phyloP scores from a whole-genome alignment of 73 alveolate genomes.

The Blepharisma stoltei region DNA sequence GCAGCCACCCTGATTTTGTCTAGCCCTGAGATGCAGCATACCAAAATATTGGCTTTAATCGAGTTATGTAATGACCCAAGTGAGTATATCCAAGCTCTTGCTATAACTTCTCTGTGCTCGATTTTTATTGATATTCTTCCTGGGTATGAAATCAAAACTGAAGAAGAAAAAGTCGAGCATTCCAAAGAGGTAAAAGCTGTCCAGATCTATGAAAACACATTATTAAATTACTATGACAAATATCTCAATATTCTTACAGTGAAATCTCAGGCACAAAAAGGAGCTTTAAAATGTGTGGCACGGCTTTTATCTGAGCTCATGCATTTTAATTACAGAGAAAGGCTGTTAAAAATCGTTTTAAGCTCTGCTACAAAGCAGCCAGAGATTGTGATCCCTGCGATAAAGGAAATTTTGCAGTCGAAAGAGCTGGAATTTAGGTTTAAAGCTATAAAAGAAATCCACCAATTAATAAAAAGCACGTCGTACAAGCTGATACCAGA shows the following conservation, averaged over 20 bases:
- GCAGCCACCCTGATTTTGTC: background rate
- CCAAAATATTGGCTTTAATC: background rate
- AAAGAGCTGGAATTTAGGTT: constrained; percentile 23
- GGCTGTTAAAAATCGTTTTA: background rate
- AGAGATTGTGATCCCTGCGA: background rate
- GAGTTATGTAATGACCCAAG: background rate
- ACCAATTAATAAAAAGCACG: background rate
- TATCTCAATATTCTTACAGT: background rate
- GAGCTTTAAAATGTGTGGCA: background rate
- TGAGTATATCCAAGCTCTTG: background rate
- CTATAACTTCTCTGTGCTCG: constrained; percentile 10
- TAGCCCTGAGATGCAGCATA: constrained; percentile 11
- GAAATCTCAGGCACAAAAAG: background rate
- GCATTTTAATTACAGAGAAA: constrained; percentile 20
- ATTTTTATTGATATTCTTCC: constrained; percentile 23
- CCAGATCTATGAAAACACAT: background rate
- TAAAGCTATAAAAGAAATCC: background rate
- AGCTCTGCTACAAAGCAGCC: background rate
- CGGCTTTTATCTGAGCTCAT: constrained; percentile 11
- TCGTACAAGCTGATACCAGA: background rate
- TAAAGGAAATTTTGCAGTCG: background rate
- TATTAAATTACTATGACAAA: background rate
- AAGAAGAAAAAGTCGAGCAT: background rate
- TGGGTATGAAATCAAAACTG: constrained; percentile 5
- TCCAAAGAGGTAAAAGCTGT: constrained; percentile 23